A percentile compares a stretch with the other conserved stretches of the same genome.
These are phyloP conservation scores for Clarireedia paspali DNA, from an alignment of 2,329 filamentous ascomycete genomes.

Conservation along the genomic window DNA sequence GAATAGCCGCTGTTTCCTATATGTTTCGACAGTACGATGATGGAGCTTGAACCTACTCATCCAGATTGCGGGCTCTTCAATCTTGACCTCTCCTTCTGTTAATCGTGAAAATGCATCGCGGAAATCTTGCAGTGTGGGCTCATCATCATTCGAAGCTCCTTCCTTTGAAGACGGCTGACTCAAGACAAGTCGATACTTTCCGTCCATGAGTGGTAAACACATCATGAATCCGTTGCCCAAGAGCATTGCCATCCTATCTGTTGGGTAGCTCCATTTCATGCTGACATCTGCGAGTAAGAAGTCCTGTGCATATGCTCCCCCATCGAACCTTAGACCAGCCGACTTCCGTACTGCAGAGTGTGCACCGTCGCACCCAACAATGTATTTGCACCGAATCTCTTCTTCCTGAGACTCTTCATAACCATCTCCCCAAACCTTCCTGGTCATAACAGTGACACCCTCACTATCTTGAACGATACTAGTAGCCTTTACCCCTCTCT, in stretches of 20 bases:
- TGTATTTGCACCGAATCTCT: constrained; percentile 33
- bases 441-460: constrained; percentile 26
- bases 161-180: constrained; percentile 12
- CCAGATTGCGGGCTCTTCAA: constrained; percentile 30
- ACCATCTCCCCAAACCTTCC: constrained; percentile 11
- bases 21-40: constrained; percentile 34
- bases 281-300: constrained; percentile 39
- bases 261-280: constrained; percentile 16
- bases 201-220: constrained; percentile 29
- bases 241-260: constrained; percentile 14
- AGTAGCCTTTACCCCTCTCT: constrained; percentile 27
- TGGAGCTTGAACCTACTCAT: constrained; percentile 40
- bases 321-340: constrained; percentile 34
- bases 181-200: constrained; percentile 25
- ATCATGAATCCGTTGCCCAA: constrained; percentile 33
- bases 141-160: constrained; percentile 8
- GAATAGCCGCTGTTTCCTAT: constrained; percentile 35
- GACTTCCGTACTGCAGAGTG: constrained; percentile 39
- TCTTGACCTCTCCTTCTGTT: constrained; percentile 19
- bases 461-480: constrained; percentile 26
- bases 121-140: constrained; percentile 30
- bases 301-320: constrained; percentile 35
- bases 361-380: constrained; percentile 46
- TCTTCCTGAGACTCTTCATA: constrained; percentile 20
- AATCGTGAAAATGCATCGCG: constrained; percentile 26